These are phyloP conservation scores for Cercophora scortea DNA, from an alignment of 495 filamentous ascomycete genomes.

Conservation along the genomic window DNA sequence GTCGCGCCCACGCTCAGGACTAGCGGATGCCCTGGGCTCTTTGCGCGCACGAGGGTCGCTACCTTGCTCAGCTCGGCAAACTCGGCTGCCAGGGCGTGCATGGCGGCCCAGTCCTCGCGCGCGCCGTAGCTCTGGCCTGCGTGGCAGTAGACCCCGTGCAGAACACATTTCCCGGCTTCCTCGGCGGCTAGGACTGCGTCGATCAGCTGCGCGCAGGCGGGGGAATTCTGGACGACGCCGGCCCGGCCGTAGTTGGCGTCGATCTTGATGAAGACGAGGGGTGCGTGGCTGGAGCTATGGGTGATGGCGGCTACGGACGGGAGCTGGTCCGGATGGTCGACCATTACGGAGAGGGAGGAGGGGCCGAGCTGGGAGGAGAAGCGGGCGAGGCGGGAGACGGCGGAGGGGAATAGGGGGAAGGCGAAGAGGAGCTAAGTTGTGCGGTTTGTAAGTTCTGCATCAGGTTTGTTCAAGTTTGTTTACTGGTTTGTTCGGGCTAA, in stretches of 20 bases:
- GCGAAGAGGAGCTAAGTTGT: conserved; percentile 62
- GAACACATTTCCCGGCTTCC: conserved; percentile 22
- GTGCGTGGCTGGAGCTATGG: conserved; percentile 30
- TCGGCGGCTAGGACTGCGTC: conserved; percentile 38
- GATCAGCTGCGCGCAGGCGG: conserved; percentile 44
- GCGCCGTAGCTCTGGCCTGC: conserved; percentile 66
- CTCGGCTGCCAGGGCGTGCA: conserved; percentile 52
- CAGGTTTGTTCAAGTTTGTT: not conserved
- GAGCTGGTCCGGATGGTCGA: conserved; percentile 65
- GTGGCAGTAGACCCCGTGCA: conserved; percentile 73
- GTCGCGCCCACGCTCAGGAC: conserved; percentile 74
- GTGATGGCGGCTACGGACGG: conserved; percentile 32
- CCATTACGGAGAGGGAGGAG: conserved; percentile 53
- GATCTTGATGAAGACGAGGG: conserved; percentile 64
- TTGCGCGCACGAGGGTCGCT: not conserved
- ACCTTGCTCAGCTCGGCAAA: conserved; percentile 41
- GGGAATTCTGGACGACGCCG: conserved; percentile 49
- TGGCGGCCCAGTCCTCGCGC: conserved; percentile 41
- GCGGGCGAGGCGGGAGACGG: conserved; percentile 47
- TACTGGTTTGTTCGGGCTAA: not conserved
- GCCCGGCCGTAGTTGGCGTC: conserved; percentile 74
- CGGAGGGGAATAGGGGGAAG: conserved; percentile 61
- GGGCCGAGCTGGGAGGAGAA: conserved; percentile 44
- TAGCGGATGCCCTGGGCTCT: conserved; percentile 25
- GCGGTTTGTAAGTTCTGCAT: not conserved